phyloP scores from a whole-genome alignment of 257 asterid species.

The Jaltomata sinuosa region DNA sequence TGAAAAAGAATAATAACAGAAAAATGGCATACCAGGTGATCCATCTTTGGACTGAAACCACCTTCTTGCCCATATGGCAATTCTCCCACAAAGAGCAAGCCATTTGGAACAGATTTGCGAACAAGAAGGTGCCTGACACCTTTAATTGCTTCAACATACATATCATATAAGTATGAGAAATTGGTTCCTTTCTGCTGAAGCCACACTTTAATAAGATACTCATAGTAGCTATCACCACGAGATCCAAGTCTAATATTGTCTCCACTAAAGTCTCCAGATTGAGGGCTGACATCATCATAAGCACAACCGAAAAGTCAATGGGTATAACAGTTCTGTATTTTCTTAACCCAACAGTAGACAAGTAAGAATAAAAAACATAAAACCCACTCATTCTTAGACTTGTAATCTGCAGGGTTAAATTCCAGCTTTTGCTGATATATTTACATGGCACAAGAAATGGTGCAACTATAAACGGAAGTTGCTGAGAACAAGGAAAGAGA shows the following conservation, averaged over 20 bases:
- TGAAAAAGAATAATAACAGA: slow-evolving; percentile 4
- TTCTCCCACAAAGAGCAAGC: slow-evolving; percentile 87
- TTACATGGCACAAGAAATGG: neutral
- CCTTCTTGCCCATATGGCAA: slow-evolving; percentile 72
- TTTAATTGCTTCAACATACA: slow-evolving; percentile 78
- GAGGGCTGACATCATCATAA: slow-evolving; percentile 63
- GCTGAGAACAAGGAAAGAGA: neutral
- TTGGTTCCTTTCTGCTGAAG: slow-evolving; percentile 69
- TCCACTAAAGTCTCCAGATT: slow-evolving; percentile 76
- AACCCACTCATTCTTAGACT: neutral
- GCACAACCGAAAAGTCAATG: neutral
- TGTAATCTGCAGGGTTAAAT: neutral
- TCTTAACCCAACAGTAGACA: neutral
- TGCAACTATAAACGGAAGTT: neutral
- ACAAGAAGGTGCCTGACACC: slow-evolving; percentile 88
- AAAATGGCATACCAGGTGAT: slow-evolving; percentile 70
- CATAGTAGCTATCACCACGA: slow-evolving; percentile 96
- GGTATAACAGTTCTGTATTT: neutral
- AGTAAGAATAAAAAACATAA: neutral
- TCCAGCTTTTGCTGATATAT: neutral
- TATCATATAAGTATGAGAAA: slow-evolving; percentile 61
- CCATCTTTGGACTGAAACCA: slow-evolving; percentile 91
- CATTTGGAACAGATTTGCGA: slow-evolving; percentile 71
- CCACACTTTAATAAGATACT: slow-evolving; percentile 90
- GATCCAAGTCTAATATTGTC: slow-evolving; percentile 95